These are phyloP conservation scores for Paxillus rubicundulus DNA, from an alignment of 768 basidiomycete species.

Conservation along the genomic window DNA sequence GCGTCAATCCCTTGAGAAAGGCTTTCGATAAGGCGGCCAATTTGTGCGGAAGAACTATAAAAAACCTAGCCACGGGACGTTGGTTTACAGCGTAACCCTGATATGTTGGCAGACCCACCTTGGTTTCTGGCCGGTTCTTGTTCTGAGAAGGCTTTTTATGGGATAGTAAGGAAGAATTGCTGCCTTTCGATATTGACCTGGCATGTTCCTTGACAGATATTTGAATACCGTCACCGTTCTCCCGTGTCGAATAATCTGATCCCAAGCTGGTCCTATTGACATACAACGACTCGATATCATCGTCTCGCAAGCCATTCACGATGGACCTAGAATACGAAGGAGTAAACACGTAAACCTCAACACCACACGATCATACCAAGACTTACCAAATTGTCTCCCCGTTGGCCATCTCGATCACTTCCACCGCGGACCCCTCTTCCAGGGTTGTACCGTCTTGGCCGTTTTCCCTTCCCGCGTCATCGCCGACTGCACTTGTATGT, in stretches of 20 bases:
- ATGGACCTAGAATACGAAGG: constrained; percentile 51
- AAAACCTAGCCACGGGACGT: constrained; percentile 25
- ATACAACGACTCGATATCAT: constrained; percentile 68
- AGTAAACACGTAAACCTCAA: neutral
- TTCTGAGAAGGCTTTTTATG: constrained; percentile 56
- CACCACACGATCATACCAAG: neutral
- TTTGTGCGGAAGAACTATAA: constrained; percentile 63
- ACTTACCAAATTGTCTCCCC: constrained; percentile 84
- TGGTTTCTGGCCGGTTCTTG: constrained; percentile 75
- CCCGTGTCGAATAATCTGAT: constrained; percentile 64
- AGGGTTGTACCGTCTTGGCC: constrained; percentile 26
- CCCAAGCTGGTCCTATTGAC: constrained; percentile 67
- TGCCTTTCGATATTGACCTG: constrained; percentile 64
- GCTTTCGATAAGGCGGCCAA: constrained; percentile 79
- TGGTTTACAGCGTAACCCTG: constrained; percentile 3
- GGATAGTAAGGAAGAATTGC: constrained; percentile 54
- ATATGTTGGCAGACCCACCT: constrained; percentile 46
- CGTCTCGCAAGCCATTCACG: constrained; percentile 79
- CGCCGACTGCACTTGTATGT: constrained; percentile 33
- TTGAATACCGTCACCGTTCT: constrained; percentile 54
- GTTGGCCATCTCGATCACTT: constrained; percentile 82
- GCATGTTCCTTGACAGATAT: constrained; percentile 76
- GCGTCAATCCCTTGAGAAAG: constrained; percentile 80
- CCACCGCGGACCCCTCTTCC: constrained; percentile 59
- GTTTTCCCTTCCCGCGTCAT: constrained; percentile 30